These are phyloP conservation scores for Viridothelium virens DNA, from an alignment of 495 filamentous ascomycete species.

Conservation along the genomic window DNA sequence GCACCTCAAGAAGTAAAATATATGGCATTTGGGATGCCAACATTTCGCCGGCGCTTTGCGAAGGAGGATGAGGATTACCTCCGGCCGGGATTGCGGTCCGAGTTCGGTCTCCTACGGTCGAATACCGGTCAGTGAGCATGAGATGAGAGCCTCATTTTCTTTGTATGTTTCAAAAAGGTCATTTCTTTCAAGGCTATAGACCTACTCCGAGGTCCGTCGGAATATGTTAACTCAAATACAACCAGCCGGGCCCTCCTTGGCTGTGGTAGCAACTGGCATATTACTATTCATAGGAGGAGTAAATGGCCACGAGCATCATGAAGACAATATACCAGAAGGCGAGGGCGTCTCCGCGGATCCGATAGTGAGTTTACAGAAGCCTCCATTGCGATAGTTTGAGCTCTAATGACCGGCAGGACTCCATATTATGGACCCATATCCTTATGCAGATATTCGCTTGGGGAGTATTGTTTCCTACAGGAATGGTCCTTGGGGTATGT, in stretches of 20 bases:
- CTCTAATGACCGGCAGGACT: constrained; percentile 48
- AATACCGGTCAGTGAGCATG: neutral
- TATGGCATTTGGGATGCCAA: neutral
- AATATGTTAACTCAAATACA: neutral
- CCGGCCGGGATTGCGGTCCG: neutral
- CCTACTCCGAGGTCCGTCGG: neutral
- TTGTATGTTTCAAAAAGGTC: neutral
- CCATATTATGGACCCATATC: constrained; percentile 89
- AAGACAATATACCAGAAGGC: constrained; percentile 67
- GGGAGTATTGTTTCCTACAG: constrained; percentile 84
- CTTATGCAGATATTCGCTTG: constrained; percentile 79
- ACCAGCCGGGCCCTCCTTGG: constrained; percentile 18
- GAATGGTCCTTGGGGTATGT: constrained; percentile 89
- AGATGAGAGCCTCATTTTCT: neutral
- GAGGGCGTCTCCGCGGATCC: constrained; percentile 70
- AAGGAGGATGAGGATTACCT: neutral
- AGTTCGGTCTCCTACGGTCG: neutral
- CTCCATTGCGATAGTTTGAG: neutral
- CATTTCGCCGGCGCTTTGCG: neutral
- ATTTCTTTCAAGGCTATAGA: neutral
- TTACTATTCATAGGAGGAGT: constrained; percentile 14
- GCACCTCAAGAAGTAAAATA: neutral
- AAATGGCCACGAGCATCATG: constrained; percentile 44
- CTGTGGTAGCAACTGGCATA: constrained; percentile 1
- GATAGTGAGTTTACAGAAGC: constrained; percentile 52